These are phyloP conservation scores for Rhizophagus sp. DNA, from an alignment of 192 early-diverging fungal species.

Conservation along the genomic window DNA sequence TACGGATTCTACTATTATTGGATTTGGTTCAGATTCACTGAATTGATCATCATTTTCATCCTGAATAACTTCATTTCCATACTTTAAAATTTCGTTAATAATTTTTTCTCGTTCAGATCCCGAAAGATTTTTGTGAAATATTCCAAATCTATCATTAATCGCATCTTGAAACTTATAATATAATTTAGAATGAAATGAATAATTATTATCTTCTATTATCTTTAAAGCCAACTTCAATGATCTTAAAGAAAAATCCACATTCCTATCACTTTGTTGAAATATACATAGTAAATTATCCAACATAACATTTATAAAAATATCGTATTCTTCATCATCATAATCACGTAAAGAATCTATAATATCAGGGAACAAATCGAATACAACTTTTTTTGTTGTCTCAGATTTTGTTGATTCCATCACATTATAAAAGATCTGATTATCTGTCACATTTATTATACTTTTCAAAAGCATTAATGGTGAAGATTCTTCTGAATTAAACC, in stretches of 20 bases:
- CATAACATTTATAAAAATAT: neutral
- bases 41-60: constrained; percentile 35
- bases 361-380: neutral
- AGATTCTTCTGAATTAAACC: neutral
- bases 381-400: neutral
- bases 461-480: neutral
- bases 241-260: neutral
- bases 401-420: too few species aligned
- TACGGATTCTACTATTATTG: neutral
- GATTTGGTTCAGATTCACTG: neutral
- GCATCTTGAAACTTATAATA: neutral
- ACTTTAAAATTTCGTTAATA: neutral
- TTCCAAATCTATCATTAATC: too few species aligned
- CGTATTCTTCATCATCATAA: neutral
- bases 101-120: neutral
- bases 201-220: neutral
- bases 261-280: neutral
- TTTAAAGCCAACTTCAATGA: constrained; percentile 2
- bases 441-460: neutral
- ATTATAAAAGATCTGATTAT: neutral
- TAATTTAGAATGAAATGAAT: neutral
- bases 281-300: neutral
- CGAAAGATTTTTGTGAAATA: neutral
- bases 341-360: neutral
- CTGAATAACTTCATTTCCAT: constrained; percentile 17